Evolutionary conservation across 1,284 basidiomycete species (phyloP), one percentile per base, ranked within the genome.

Genomic region (Pseudozyma flocculosa): DNA sequence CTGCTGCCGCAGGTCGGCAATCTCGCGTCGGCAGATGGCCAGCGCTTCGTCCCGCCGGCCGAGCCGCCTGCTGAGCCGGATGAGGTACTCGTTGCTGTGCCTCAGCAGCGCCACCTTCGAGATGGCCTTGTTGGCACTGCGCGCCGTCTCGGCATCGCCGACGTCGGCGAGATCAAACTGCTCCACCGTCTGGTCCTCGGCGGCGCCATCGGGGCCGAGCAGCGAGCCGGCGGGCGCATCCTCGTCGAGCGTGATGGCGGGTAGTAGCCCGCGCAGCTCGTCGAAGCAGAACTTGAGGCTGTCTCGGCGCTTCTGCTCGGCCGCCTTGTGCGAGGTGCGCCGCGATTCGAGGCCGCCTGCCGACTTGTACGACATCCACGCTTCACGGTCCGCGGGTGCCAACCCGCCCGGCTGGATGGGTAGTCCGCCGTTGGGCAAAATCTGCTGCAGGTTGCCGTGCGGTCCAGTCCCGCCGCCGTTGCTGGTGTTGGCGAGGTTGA

Each of bases 231-330:
- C 70, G 15, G 75, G 73, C 15, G 66, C 62, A 26, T 67, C 65
- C 22, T 77, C 74, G 48, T 76, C 75, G 18, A 78, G 59, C 4
- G 66, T 65, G 45, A 78, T 78, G 24, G 62, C 68, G 0, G 94
- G 94, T 0, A 98, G 83, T 14, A 97, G 82, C 9, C 83, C 80
- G 14, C 94, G 88, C 13, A 98, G 84, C 62, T 96, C 92, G 78
- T 98, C 94, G 75, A 94, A 98, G 17, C 91, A 92, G 11, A 88
- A 87, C 80, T 98, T 98, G 65, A 98, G 85, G 36, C 88, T 91
- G 79, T 98, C 94, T 4, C 94, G 86, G 19, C 94, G 87, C 78
- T 95, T 94, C 78, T 98, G 94, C 79, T 98, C 94, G 0, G 94
- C 94, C 1, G 88, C 90, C 79, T 97, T 97, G 80, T 98, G 94